phyloP scores from a whole-genome alignment of 495 filamentous ascomycete species.

The Hypoxylon cercidicola region DNA sequence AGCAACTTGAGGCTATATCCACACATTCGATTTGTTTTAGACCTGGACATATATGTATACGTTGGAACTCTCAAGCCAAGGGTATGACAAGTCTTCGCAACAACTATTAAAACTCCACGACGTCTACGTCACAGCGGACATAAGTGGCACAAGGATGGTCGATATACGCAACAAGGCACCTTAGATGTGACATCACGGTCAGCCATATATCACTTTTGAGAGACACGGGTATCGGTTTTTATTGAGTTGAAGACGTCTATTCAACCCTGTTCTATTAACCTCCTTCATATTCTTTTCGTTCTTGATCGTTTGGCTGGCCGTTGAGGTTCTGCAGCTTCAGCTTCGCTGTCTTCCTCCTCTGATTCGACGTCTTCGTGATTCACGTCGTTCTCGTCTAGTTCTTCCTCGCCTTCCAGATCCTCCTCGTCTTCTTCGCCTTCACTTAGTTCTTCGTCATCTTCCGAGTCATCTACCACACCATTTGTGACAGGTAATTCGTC shows the following conservation, averaged over 20 bases:
- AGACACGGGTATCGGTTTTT: constrained; percentile 40
- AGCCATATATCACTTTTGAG: constrained; percentile 1
- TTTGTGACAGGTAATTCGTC: constrained; percentile 49
- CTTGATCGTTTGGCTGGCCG: constrained; percentile 49
- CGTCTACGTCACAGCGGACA: too few relatives aligned
- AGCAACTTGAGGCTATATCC: too few relatives aligned
- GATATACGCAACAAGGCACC: too few relatives aligned
- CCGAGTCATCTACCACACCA: constrained; percentile 51
- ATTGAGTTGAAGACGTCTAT: constrained; percentile 28
- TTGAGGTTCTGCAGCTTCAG: constrained; percentile 45
- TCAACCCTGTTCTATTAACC: constrained; percentile 5
- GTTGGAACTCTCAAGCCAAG: too few relatives aligned
- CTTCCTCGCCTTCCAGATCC: constrained; percentile 51
- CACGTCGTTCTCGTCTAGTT: constrained; percentile 57
- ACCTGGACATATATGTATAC: too few relatives aligned
- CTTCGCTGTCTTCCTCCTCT: constrained; percentile 57
- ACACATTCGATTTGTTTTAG: too few relatives aligned
- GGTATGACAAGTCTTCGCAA: too few relatives aligned
- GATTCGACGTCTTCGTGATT: constrained; percentile 56
- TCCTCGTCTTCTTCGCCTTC: constrained; percentile 52
- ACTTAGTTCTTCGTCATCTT: constrained; percentile 55
- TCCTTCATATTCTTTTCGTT: constrained; percentile 43
- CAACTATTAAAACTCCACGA: too few relatives aligned
- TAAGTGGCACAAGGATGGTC: too few relatives aligned
- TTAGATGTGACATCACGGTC: too few relatives aligned